Conservation (phyloP, 495 filamentous ascomycete genomes). For the Astrothelium macrocarpum region DNA sequence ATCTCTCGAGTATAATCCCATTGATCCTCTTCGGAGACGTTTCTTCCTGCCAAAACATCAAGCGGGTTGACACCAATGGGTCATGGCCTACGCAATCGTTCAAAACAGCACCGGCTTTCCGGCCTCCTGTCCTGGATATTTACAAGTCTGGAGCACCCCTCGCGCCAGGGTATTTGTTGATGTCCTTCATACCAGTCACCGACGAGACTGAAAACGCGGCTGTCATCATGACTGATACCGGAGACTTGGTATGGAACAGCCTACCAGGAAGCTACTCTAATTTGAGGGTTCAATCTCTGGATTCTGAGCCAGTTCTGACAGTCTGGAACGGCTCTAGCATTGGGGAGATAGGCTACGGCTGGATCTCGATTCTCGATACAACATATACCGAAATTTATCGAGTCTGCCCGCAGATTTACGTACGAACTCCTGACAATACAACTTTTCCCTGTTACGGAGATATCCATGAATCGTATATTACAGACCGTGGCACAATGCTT, state of each 20-base stretch:
- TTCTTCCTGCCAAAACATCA: neutral
- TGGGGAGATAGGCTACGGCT: slow-evolving; percentile 15
- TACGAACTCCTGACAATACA: slow-evolving; percentile 12
- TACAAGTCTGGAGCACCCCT: neutral
- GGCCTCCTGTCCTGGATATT: slow-evolving; percentile 10
- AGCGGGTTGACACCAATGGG: slow-evolving; percentile 9
- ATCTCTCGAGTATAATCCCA: neutral
- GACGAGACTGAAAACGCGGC: slow-evolving; percentile 10
- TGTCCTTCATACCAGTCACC: slow-evolving; percentile 11
- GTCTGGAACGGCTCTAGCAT: slow-evolving; percentile 16
- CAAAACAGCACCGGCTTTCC: slow-evolving; percentile 15
- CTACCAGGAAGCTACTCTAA: slow-evolving; percentile 8
- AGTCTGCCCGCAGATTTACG: slow-evolving; percentile 4
- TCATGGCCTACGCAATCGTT: slow-evolving; percentile 16
- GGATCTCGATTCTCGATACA: slow-evolving; percentile 11
- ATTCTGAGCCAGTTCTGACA: slow-evolving; percentile 10
- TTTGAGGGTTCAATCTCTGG: slow-evolving; percentile 11
- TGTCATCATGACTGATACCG: slow-evolving; percentile 15
- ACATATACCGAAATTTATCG: slow-evolving; percentile 11
- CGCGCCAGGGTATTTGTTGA: slow-evolving; percentile 10
- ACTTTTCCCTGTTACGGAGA: slow-evolving; percentile 15
- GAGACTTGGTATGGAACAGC: slow-evolving; percentile 18
- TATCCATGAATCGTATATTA: slow-evolving; percentile 17
- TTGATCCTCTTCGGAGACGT: neutral
- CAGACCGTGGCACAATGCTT: slow-evolving; percentile 18